Conservation (phyloP, 75 land plant genomes). For the Isoetes taiwanensis region DNA sequence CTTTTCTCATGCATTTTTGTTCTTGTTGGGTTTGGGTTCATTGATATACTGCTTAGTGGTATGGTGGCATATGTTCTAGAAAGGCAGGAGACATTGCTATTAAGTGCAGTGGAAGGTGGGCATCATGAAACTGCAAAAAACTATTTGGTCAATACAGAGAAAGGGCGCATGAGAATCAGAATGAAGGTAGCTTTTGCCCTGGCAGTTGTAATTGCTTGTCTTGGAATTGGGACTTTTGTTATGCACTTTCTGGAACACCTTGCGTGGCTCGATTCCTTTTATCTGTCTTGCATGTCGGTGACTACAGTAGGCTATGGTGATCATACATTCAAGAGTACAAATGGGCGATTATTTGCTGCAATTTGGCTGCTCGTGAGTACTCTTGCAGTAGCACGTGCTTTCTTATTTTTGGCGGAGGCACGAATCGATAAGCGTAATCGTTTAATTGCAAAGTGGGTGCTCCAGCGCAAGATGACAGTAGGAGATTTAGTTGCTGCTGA, state of each 20-base stretch:
- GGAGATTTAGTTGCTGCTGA: constrained; percentile 69
- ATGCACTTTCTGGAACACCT: constrained; percentile 49
- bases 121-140: constrained; percentile 22
- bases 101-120: constrained; percentile 33
- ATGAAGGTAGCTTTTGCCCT: constrained; percentile 73
- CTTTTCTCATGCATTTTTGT: constrained; percentile 63
- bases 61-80: constrained; percentile 76
- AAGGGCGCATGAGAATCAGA: constrained; percentile 76
- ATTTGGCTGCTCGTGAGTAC: constrained; percentile 73
- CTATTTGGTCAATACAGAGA: constrained; percentile 63
- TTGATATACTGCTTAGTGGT: constrained; percentile 61
- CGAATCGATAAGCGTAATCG: constrained; percentile 65
- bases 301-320: constrained; percentile 91
- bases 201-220: constrained; percentile 53
- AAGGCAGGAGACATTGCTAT: constrained; percentile 52
- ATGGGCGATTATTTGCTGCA: constrained; percentile 60
- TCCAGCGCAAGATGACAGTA: constrained; percentile 54
- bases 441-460: constrained; percentile 63
- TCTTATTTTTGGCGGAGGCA: constrained; percentile 64
- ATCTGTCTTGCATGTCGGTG: constrained; percentile 82
- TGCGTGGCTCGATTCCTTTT: constrained; percentile 64
- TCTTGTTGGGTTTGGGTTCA: constrained; percentile 74
- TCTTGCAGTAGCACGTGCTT: constrained; percentile 70
- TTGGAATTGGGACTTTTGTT: constrained; percentile 40
- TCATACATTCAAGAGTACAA: constrained; percentile 39